These are phyloP conservation scores for Sordaria brevicollis DNA, from an alignment of 495 filamentous ascomycete species.

Conservation along the genomic window DNA sequence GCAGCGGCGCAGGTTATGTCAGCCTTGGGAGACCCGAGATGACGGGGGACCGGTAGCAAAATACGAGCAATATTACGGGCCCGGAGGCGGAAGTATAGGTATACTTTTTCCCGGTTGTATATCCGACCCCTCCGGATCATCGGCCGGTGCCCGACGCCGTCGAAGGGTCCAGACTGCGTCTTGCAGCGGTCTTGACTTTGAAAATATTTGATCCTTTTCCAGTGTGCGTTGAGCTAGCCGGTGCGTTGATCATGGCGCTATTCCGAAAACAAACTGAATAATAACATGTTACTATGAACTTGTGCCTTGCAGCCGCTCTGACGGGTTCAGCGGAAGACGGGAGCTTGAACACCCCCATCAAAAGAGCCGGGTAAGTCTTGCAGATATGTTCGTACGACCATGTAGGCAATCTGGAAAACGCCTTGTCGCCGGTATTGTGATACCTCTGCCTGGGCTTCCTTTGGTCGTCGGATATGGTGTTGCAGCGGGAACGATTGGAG, in stretches of 20 bases:
- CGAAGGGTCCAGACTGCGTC: neutral
- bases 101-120: neutral
- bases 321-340: neutral
- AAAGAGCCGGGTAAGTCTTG: neutral
- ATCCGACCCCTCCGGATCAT: neutral
- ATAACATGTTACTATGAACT: too few relatives aligned
- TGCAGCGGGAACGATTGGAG: neutral
- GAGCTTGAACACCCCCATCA: neutral
- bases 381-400: neutral
- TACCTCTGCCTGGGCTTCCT: neutral
- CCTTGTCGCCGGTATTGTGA: neutral
- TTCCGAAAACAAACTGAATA: neutral
- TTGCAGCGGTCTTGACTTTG: neutral
- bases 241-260: slow-evolving; percentile 1
- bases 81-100: neutral
- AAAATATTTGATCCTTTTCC: neutral
- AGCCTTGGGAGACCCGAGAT: neutral
- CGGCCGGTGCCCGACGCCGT: neutral
- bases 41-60: neutral
- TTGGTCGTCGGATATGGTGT: neutral
- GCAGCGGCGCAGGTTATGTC: neutral
- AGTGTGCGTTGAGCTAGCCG: neutral
- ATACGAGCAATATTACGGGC: neutral
- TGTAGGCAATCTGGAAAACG: neutral
- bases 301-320: slow-evolving; percentile 3